Evolutionary conservation across 1,284 basidiomycete genomes (phyloP).

Genomic region (Austroboletus novae-zelandiae): DNA sequence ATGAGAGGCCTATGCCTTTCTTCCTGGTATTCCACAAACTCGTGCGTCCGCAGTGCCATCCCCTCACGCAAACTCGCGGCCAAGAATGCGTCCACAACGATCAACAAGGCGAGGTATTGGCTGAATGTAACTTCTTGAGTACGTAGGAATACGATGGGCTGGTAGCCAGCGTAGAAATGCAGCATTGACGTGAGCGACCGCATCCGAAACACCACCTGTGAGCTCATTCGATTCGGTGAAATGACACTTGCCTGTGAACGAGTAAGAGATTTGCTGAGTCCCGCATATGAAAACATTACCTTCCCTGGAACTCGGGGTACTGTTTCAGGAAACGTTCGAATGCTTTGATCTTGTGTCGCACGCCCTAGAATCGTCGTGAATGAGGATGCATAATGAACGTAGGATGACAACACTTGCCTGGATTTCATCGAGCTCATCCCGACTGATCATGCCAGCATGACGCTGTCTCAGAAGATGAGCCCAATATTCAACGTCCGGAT

Average conservation of each 20-base stretch:
- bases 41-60: conserved; percentile 79
- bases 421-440: conserved; percentile 86
- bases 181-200: conserved; percentile 83
- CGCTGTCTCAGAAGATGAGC: conserved; percentile 72
- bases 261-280: not conserved
- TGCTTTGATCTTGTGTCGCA: conserved; percentile 78
- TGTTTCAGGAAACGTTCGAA: conserved; percentile 84
- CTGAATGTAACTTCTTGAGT: conserved; percentile 85
- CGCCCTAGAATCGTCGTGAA: conserved; percentile 44
- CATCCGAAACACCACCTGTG: conserved; percentile 72
- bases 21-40: conserved; percentile 83
- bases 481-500: conserved; percentile 82
- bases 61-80: conserved; percentile 84
- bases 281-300: conserved; percentile 30
- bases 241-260: conserved; percentile 76
- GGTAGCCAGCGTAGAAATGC: conserved; percentile 83
- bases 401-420: conserved; percentile 41
- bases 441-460: conserved; percentile 81
- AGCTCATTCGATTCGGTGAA: conserved; percentile 77
- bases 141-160: conserved; percentile 88
- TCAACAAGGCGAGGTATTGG: conserved; percentile 82
- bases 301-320: conserved; percentile 78
- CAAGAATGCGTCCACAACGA: conserved; percentile 84
- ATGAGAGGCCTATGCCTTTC: conserved; percentile 69
- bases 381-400: not conserved